Evolutionary conservation across 2,329 filamentous ascomycete species (phyloP).

Genomic region (Phoma sp.): DNA sequence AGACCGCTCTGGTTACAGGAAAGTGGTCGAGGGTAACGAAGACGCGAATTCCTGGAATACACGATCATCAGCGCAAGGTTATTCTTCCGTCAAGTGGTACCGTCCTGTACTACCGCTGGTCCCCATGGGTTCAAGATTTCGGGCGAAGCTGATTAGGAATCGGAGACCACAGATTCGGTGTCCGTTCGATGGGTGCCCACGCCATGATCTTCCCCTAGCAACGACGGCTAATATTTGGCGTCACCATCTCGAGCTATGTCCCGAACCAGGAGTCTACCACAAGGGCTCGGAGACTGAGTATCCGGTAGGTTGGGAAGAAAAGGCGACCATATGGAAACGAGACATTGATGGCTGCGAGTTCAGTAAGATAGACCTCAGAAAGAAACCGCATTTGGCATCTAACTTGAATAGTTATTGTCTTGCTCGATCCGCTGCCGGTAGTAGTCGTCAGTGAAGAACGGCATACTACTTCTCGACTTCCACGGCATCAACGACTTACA

Average conservation of each 20-base stretch:
- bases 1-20: conserved; percentile 18
- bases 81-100: not conserved
- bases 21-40: not conserved
- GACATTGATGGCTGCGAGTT: not conserved
- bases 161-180: not conserved
- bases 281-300: not conserved
- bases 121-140: not conserved
- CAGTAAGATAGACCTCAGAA: not conserved
- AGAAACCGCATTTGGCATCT: not conserved
- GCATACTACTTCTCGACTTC: too few species aligned
- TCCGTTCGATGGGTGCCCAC: not conserved
- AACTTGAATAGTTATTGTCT: not conserved
- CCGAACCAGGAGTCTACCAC: not conserved
- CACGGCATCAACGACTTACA: not conserved
- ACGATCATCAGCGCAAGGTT: not conserved
- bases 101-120: not conserved
- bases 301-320: conserved; percentile 4
- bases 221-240: not conserved
- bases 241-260: not conserved
- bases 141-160: not conserved
- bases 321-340: not conserved
- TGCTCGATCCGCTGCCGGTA: conserved; percentile 1
- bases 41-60: not conserved
- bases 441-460: not conserved
- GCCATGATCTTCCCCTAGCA: not conserved